Evolutionary conservation across 1,284 basidiomycete genomes (phyloP), one percentile per base, ranked within the genome.

Genomic region (Austropuccinia psidii): DNA sequence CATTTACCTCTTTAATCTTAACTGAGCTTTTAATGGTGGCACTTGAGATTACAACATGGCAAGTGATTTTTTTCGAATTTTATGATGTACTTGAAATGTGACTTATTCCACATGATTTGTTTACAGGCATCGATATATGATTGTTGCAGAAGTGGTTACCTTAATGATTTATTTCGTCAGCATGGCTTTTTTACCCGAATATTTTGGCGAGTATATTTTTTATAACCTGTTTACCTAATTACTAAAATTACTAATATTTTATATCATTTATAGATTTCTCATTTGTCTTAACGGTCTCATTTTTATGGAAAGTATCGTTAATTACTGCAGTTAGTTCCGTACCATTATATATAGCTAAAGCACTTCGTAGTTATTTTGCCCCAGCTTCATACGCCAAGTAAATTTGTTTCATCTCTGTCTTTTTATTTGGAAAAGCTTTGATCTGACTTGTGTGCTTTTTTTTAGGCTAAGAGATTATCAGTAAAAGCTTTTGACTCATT

Each of bases 21-120:
- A 99, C 98, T 81, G 96, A 99, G 80, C 86, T 99, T 62, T 93
- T 98, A 82, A 99, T 99, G 96, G 96, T 98, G 49, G 93, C 93
- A 0, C 81, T 98, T 76, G 93, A 98, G 82, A 94, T 98, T 76
- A 98, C 94, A 0, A 97, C 91, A 75, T 98, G 94, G 95, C 90
- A 78, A 75, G 85, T 80, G 33, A 9, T 29, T 21, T 57, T 55
- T 70, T 77, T 35, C n/a, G 33, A n/a, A 11, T 4, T 52, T 33
- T 55, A 60, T 39, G 1, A 15, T 39, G 35, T n/a, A 35, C 37
- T 45, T 11, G 41, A 11, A 11, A 11, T 45, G 41, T 45, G n/a
- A 11, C 45, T 33, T 35, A 15, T 21, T 43, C 29, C 31, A 1
- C 35, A 19, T 35, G 21, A 19, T 31, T 41, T 49, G 24, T 19